Base-by-base conservation (phyloP, 345 rosid genomes). In the Ricinus communis region DNA sequence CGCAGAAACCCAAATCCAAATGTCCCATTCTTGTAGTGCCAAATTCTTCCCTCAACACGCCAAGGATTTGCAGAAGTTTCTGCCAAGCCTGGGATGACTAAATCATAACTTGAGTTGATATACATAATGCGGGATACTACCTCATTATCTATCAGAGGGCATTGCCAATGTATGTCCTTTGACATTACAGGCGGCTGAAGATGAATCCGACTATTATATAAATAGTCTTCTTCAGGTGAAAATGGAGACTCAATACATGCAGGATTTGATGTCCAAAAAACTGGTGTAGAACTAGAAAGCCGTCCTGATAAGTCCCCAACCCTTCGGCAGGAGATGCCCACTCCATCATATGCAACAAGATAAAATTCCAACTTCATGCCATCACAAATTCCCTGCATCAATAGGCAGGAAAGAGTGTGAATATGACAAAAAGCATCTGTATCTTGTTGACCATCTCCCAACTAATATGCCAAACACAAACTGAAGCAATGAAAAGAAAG, bases 1-100 rank as follows among this genome's bases (percentile, higher is more conserved):
- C 72, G 68, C 71, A 91, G 87, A 82, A 88, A 90, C 46, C 96
- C 98, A 45, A 87, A 94, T 19, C 96, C 90, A 28, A 94, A 91
- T 5, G 91, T 82, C 58, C 93, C 96, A 47, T 90, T 77, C 68
- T 47, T 77, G 60, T 91, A 88, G 74, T 82, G 84, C 98, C 98
- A 91, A 18, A 94, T 87, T 83, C 95, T 87, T 33, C 97, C 96
- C 58, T 88, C 88, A n/a, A 80, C 88, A 52, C 59, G 75, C 73
- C 71, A 74, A 53, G 82, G 76, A 81, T 81, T 62, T 16, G 75
- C 77, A 11, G 80, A 60, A 49, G 68, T 50, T 53, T 69, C 88
- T 27, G 45, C 76, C 74, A 79, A 43, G 58, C 80, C 83, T 36
- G 85, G 90, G 71, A 81, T 76, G 0, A 78, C 79, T 38, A 87